Percentiles rank a stretch among this genome's conserved stretches.
phyloP scores from a whole-genome alignment of 352 stramenopile species.

The Lagenidium giganteum region DNA sequence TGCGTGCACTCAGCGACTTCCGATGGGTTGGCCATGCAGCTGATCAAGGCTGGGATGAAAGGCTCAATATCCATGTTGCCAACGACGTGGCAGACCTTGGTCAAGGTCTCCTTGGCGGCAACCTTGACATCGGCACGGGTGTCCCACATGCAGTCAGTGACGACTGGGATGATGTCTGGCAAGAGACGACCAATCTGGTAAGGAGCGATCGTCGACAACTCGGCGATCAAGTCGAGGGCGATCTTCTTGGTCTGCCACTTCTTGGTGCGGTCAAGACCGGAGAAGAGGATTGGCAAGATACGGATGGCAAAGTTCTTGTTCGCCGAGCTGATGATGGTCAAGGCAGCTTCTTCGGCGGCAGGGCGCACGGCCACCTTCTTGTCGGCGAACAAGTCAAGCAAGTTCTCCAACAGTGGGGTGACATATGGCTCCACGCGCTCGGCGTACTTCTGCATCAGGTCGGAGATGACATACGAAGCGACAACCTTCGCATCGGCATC shows the following conservation, averaged over 20 bases:
- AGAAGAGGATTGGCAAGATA: conserved; percentile 90
- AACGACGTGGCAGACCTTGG: conserved; percentile 94
- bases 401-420: conserved; percentile 49
- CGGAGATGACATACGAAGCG: conserved; percentile 67
- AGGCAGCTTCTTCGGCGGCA: conserved; percentile 63
- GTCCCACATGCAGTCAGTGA: conserved; percentile 99
- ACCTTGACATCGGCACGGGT: conserved; percentile 98
- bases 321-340: conserved; percentile 73
- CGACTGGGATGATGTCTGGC: conserved; percentile 95
- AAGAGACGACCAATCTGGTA: conserved; percentile 94
- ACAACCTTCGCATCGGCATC: conserved; percentile 69
- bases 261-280: conserved; percentile 68
- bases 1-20: conserved; percentile 99
- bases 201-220: conserved; percentile 89
- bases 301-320: conserved; percentile 88
- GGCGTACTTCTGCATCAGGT: conserved; percentile 84
- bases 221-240: conserved; percentile 91
- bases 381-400: conserved; percentile 81
- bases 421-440: conserved; percentile 79
- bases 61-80: conserved; percentile 99
- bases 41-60: conserved; percentile 97
- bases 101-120: conserved; percentile 93
- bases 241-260: conserved; percentile 99
- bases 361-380: conserved; percentile 76
- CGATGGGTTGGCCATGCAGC: conserved; percentile 95